Base-by-base conservation (phyloP, 1,139 yeast species). In the Saccharomyces hybrid region DNA sequence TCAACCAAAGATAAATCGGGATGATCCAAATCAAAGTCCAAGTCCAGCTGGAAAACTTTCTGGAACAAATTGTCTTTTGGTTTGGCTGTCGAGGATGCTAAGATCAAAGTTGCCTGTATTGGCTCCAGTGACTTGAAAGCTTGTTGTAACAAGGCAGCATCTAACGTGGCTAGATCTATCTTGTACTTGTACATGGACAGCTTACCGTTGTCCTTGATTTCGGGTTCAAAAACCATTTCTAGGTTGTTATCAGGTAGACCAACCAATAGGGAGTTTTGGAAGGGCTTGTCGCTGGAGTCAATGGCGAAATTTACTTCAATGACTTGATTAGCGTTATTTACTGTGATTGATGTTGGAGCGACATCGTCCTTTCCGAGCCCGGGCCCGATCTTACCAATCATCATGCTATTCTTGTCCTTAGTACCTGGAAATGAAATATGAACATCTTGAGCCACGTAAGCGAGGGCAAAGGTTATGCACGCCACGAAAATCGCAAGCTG, bases 251-350 rank as follows among this genome's bases (percentile, higher is more conserved):
- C 58, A 5, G 62, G 60, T 46, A 59, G 48, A 7, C 68, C 68
- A n/a, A 65, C 48, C 29, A 65, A 54, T 31, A 66, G 29, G 13
- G 56, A 44, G 9, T 61, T 60, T 47, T 62, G 67, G n/a, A 58
- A 55, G 16, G 67, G 65, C 14, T 48, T 44, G 4, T 55, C 57
- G 3, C 46, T 46, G 14, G 59, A 42, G n/a, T 46, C 54, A 32
- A 64, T 52, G 16, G 62, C 56, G 31, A 63, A 60, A 29, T 53
- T 58, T 38, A 64, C 50, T 48, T 62, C 59, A 27, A 65, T 7
- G 3, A 54, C 47, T 11, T 62, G 62, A 16, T 56, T 51, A 5
- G 54, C 23, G 14, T 32, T 41, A 29, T 55, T 46, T 16, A 57
- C 44, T n/a, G 46, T 29, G 34, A 59, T 5, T 38, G n/a, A 16